phyloP scores from a whole-genome alignment of 1,284 basidiomycete genomes.

The Porodaedalea pini region DNA sequence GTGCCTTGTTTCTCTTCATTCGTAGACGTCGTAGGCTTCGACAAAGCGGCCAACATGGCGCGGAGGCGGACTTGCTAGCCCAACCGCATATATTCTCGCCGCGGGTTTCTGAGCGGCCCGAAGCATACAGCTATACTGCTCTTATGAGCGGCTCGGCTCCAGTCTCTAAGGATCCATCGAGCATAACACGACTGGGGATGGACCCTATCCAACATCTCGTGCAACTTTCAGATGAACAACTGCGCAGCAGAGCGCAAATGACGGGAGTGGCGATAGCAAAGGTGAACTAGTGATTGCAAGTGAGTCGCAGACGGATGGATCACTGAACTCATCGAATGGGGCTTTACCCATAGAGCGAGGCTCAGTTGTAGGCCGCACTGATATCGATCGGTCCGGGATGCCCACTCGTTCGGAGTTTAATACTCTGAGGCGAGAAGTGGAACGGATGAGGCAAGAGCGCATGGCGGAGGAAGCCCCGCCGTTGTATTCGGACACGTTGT shows the following conservation, averaged over 20 bases:
- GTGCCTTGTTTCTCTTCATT: not conserved
- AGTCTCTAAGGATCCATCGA: no score
- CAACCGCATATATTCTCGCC: not conserved
- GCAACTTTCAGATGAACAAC: no score
- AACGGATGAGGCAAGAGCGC: slow-evolving; percentile 23
- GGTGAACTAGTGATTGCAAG: no score
- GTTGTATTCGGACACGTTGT: not conserved
- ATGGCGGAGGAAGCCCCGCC: slow-evolving; percentile 1
- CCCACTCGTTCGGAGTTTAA: slow-evolving; percentile 25
- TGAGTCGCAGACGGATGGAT: no score
- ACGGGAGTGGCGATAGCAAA: no score
- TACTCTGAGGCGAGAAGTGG: slow-evolving; percentile 25
- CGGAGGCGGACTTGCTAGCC: not conserved
- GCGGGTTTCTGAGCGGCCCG: not conserved
- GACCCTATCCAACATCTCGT: no score
- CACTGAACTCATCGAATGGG: no score
- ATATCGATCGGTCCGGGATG: no score
- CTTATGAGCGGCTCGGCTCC: not conserved
- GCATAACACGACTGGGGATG: no score
- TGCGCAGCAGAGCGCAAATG: not conserved
- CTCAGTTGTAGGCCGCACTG: no score
- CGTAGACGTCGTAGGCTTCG: not conserved
- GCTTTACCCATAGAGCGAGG: no score
- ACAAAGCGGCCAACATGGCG: not conserved
- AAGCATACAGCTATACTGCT: not conserved